Conservation (phyloP, 768 basidiomycete genomes). For the Pleurotus pulmonarius region DNA sequence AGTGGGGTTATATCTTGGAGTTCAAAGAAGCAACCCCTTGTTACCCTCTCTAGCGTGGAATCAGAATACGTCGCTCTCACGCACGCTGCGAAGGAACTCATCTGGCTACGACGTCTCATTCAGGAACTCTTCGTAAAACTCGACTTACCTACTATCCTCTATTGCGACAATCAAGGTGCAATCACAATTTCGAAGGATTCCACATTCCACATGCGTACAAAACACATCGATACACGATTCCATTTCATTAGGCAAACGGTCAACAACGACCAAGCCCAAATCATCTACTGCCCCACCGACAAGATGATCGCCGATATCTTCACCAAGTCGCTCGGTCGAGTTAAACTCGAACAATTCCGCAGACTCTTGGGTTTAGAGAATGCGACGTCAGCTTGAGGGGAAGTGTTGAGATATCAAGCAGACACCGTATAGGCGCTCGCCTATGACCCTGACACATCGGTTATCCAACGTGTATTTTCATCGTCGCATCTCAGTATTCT, state of each 20-base stretch:
- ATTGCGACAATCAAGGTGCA: too few species aligned
- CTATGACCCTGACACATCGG: not conserved
- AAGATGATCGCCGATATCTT: slow-evolving; percentile 22
- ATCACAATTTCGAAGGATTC: too few species aligned
- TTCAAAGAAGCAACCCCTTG: slow-evolving; percentile 3
- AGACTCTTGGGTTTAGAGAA: not conserved
- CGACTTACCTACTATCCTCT: not conserved
- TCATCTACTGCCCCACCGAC: slow-evolving; percentile 9
- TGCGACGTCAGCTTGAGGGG: not conserved
- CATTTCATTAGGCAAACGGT: slow-evolving; percentile 20
- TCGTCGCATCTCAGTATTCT: not conserved
- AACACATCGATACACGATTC: slow-evolving; percentile 27
- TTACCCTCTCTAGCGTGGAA: slow-evolving; percentile 15
- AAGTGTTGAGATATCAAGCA: slow-evolving; percentile 1
- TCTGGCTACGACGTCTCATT: slow-evolving; percentile 23
- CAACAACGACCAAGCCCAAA: not conserved
- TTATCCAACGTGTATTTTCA: not conserved
- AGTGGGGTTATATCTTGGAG: too few species aligned
- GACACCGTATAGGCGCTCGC: not conserved
- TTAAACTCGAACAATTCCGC: not conserved
- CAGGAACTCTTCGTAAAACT: slow-evolving; percentile 15
- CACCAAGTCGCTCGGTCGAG: slow-evolving; percentile 14
- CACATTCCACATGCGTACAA: slow-evolving; percentile 17
- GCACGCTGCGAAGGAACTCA: slow-evolving; percentile 14
- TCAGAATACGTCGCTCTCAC: slow-evolving; percentile 15